Conservation (phyloP, 257 asterid genomes). For the Plantago major region DNA sequence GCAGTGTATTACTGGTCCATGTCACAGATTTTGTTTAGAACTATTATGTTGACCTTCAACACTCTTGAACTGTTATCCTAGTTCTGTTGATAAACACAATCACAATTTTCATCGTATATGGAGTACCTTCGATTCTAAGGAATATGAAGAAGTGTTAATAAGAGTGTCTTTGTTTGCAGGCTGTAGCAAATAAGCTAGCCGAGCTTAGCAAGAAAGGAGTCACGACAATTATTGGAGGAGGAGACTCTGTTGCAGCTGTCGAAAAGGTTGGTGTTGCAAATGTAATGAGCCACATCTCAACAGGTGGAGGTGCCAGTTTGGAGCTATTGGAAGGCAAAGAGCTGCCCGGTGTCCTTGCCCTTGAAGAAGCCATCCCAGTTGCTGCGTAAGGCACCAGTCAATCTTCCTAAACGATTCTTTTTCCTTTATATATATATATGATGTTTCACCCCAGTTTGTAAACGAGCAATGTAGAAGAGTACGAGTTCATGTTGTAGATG, state of each 20-base stretch:
- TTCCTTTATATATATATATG: constrained; percentile 16
- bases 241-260: constrained; percentile 92
- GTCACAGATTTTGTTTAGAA: no score
- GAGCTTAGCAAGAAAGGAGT: constrained; percentile 80
- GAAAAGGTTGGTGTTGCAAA: constrained; percentile 85
- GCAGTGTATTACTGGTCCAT: no score
- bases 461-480: constrained; percentile 34
- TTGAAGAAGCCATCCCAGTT: constrained; percentile 78
- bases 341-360: constrained; percentile 85
- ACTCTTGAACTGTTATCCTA: no score
- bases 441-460: constrained; percentile 27
- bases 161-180: constrained; percentile 30
- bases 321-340: constrained; percentile 85
- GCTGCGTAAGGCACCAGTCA: constrained; percentile 36
- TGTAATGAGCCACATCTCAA: constrained; percentile 91
- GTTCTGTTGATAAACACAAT: no score
- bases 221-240: constrained; percentile 86
- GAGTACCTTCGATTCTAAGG: neutral
- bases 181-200: constrained; percentile 76
- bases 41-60: no score
- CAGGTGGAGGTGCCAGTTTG: constrained; percentile 95
- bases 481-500: constrained; percentile 38
- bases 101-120: no score
- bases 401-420: constrained; percentile 22
- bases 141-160: neutral